phyloP scores from a whole-genome alignment of 306 rosid species.

The Bauhinia variegata region DNA sequence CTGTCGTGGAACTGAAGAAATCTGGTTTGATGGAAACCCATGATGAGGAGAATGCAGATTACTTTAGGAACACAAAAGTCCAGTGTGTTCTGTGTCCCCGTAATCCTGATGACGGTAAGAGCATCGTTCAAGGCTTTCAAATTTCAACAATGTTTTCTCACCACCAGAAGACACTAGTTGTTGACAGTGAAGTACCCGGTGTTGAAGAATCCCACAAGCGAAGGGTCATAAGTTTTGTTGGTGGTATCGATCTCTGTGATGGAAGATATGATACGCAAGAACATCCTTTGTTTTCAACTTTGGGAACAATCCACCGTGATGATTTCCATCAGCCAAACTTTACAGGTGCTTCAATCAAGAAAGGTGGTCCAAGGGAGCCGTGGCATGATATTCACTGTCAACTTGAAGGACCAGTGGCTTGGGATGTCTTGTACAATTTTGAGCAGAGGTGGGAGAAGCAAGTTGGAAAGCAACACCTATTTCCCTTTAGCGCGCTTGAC shows the following conservation, averaged over 20 bases:
- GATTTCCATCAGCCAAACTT: conserved; percentile 90
- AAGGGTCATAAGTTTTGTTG: conserved; percentile 64
- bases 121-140: conserved; percentile 58
- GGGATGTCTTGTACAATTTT: conserved; percentile 86
- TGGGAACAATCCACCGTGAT: conserved; percentile 49
- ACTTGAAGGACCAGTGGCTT: conserved; percentile 81
- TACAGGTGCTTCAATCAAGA: conserved; percentile 56
- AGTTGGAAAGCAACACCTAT: conserved; percentile 40
- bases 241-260: conserved; percentile 83
- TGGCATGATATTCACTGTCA: conserved; percentile 92
- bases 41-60: conserved; percentile 58
- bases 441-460: conserved; percentile 85
- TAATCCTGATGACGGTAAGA: conserved; percentile 66
- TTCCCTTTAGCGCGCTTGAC: conserved; percentile 43
- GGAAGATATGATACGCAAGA: conserved; percentile 75
- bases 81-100: conserved; percentile 68
- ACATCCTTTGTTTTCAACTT: conserved; percentile 64
- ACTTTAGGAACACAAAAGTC: conserved; percentile 63
- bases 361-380: conserved; percentile 93
- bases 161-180: conserved; percentile 72
- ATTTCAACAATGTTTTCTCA: conserved; percentile 75
- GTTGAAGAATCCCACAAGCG: conserved; percentile 42
- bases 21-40: conserved; percentile 85
- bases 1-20: conserved; percentile 41
- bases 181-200: conserved; percentile 43